A percentile compares a stretch with the other conserved stretches of the same genome.
These are phyloP conservation scores for Holtermanniella nyarrowii DNA, from an alignment of 768 basidiomycete genomes.

Conservation along the genomic window DNA sequence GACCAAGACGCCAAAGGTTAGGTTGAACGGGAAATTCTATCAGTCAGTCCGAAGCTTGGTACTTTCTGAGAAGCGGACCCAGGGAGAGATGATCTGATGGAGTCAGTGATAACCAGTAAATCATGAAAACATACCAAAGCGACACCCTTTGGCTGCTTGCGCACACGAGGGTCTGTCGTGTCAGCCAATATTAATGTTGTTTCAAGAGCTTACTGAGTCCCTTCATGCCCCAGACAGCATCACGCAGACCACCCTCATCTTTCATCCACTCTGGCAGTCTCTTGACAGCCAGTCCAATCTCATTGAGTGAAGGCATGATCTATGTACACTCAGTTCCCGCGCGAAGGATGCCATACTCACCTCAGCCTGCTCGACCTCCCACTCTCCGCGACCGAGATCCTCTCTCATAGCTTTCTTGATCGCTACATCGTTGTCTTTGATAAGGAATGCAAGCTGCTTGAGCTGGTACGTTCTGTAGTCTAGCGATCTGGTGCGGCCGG, in stretches of 20 bases:
- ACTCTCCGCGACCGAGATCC: slow-evolving; percentile 32
- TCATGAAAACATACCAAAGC: slow-evolving; percentile 20
- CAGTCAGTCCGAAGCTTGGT: not conserved
- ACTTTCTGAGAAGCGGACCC: slow-evolving; percentile 14
- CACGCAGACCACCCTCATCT: slow-evolving; percentile 25
- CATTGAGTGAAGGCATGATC: slow-evolving; percentile 23
- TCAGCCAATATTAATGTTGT: not conserved
- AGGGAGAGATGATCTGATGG: slow-evolving; percentile 35
- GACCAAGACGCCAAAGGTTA: slow-evolving; percentile 30
- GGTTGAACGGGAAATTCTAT: slow-evolving; percentile 38
- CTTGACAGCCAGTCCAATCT: slow-evolving; percentile 33
- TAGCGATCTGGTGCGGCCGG: slow-evolving; percentile 3
- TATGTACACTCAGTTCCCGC: not conserved
- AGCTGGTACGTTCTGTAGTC: slow-evolving; percentile 35
- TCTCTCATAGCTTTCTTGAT: slow-evolving; percentile 25
- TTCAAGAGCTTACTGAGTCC: slow-evolving; percentile 21
- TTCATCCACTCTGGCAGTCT: slow-evolving; percentile 35
- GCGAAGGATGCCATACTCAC: slow-evolving; percentile 14
- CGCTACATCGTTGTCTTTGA: slow-evolving; percentile 32
- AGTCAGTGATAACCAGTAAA: no score
- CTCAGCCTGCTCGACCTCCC: slow-evolving; percentile 24
- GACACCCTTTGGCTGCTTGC: slow-evolving; percentile 39
- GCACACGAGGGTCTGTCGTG: slow-evolving; percentile 21
- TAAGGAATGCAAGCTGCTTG: slow-evolving; percentile 37
- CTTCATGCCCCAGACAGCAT: slow-evolving; percentile 33